Base-by-base conservation (phyloP, 441 rosid species). In the Viola pubescens region DNA sequence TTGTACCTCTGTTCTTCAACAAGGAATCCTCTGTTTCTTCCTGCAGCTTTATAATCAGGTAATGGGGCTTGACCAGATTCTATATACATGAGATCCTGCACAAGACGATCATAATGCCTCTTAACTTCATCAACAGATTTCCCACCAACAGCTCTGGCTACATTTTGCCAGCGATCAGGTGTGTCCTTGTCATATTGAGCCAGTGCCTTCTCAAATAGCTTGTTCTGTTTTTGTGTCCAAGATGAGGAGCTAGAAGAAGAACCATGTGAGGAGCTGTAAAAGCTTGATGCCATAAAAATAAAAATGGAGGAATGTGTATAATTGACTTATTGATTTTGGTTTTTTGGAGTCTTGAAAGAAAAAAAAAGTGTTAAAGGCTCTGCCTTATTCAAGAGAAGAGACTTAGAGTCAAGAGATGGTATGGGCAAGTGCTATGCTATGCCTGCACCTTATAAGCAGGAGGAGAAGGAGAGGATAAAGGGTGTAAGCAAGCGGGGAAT, bases 181-280 rank as follows among this genome's bases (percentile, higher is more conserved):
- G 71, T 71, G 48, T 89, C 91, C 71, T 85, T 89, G 0, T 75
- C 75, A 62, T 79, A 63, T 57, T 60, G 71, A 3, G 88, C 97
- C 43, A 94, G 73, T 45, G 96, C 92, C 79, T 80, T 82, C 84
- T 94, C 98, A 59, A 94, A 94, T 8, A 86, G 85, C 75, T 84
- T 85, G 74, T 94, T 88, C 74, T 94, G 91, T 72, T 84, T 91
- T 59, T 83, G 77, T 58, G 82, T 86, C 98, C 98, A 94, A 40
- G 60, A 61, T 59, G 89, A 83, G 75, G 73, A 26, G 34, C 26
- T 19, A 19, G 26, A 19, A 19, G 26, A 61, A 59, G 80, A 71
- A 39, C 78, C 85, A 65, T 74, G 73, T 1, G 84, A 73, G 49
- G 80, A 70, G 13, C 60, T 48, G 16, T 72, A 64, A 38, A 86